Evolutionary conservation across 2,329 filamentous ascomycete genomes (phyloP).

Genomic region (Cryphonectria japonica): DNA sequence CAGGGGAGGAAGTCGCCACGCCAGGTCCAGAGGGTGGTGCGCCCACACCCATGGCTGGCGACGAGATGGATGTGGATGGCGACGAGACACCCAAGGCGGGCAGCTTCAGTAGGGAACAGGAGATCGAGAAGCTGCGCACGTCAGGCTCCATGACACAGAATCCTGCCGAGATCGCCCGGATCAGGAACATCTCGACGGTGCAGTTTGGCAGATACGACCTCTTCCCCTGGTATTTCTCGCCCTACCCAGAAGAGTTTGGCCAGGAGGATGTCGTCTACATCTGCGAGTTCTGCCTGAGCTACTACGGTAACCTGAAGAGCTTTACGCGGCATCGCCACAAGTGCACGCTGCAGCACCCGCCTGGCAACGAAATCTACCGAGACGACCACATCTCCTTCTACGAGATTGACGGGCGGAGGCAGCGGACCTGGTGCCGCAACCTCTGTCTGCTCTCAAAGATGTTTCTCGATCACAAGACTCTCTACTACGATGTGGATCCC

Average conservation of each 20-base stretch:
- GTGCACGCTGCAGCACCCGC: conserved; percentile 88
- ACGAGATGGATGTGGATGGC: conserved; percentile 62
- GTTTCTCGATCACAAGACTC: conserved; percentile 95
- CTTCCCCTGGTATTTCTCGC: conserved; percentile 98
- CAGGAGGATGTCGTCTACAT: conserved; percentile 92
- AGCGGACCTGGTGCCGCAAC: conserved; percentile 96
- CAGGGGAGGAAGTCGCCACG: conserved; percentile 39
- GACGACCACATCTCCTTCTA: conserved; percentile 95
- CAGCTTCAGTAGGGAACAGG: conserved; percentile 78
- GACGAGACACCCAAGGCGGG: conserved; percentile 46
- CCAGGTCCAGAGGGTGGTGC: conserved; percentile 23
- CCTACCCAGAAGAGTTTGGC: conserved; percentile 87
- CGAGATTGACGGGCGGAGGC: conserved; percentile 92
- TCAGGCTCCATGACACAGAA: conserved; percentile 99
- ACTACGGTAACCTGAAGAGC: conserved; percentile 81
- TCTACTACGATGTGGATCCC: conserved; percentile 99
- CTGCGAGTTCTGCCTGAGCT: conserved; percentile 94
- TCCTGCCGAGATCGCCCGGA: conserved; percentile 92
- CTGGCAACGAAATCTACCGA: conserved; percentile 97
- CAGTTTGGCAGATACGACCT: conserved; percentile 93
- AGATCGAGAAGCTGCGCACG: conserved; percentile 94
- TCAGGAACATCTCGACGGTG: conserved; percentile 90
- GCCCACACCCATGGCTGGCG: conserved; percentile 31
- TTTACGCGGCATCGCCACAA: conserved; percentile 87
- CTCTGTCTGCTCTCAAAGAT: conserved; percentile 93